phyloP scores from a whole-genome alignment of 345 rosid species.

The Nephelium lappaceum region DNA sequence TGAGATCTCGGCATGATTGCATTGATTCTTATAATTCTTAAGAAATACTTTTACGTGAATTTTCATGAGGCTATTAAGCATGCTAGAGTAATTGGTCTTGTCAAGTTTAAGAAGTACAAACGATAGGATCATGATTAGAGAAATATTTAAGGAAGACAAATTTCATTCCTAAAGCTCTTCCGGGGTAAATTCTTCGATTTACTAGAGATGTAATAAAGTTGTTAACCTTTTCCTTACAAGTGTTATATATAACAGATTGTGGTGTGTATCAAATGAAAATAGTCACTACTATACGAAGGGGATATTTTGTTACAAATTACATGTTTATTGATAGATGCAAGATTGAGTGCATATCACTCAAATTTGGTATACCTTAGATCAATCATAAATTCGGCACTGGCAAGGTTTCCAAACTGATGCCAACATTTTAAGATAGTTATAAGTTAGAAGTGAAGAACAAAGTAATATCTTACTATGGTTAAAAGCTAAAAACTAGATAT shows the following conservation, averaged over 20 bases:
- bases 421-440: too few relatives aligned
- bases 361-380: too few relatives aligned
- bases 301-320: too few relatives aligned
- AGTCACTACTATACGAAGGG: too few relatives aligned
- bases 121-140: conserved; percentile 16
- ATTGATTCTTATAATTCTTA: not conserved
- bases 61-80: conserved; percentile 88
- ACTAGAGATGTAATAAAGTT: conserved; percentile 4
- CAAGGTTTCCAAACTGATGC: too few relatives aligned
- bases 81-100: conserved; percentile 96
- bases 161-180: conserved; percentile 1
- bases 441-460: too few relatives aligned
- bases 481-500: too few relatives aligned
- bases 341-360: too few relatives aligned
- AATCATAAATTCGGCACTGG: too few relatives aligned
- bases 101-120: conserved; percentile 82
- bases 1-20: not conserved
- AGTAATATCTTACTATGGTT: too few relatives aligned
- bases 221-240: not conserved
- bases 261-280: not conserved
- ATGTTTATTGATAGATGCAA: too few relatives aligned
- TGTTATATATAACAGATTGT: not conserved
- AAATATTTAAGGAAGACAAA: not conserved
- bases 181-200: not conserved
- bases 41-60: not conserved